These are phyloP conservation scores for Anethum foeniculum DNA, from an alignment of 140 eudicot genomes.

Conservation along the genomic window DNA sequence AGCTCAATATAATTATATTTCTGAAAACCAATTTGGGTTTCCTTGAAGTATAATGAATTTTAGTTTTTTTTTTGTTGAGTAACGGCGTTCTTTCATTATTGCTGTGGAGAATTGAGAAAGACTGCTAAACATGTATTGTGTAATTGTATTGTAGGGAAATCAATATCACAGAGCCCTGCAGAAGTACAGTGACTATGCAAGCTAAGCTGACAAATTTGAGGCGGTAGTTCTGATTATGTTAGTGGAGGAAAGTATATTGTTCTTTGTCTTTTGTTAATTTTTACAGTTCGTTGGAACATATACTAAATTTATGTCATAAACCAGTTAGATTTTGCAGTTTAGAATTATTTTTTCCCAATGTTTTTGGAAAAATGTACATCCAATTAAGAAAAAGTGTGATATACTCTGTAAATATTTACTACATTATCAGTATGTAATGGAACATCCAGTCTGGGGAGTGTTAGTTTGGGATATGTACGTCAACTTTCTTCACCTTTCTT, in stretches of 20 bases:
- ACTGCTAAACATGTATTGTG: neutral
- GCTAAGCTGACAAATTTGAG: conserved; percentile 31
- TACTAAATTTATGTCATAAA: neutral
- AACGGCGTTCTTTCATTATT: neutral
- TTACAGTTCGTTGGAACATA: neutral
- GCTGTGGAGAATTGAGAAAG: neutral
- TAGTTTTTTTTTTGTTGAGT: neutral
- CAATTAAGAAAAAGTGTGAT: neutral
- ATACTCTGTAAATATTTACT: neutral
- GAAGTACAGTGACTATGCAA: conserved; percentile 77
- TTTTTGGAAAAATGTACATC: neutral
- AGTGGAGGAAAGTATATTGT: neutral
- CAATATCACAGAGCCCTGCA: conserved; percentile 90
- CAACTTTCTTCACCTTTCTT: neutral
- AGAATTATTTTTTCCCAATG: neutral
- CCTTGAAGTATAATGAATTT: neutral
- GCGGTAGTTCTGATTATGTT: neutral
- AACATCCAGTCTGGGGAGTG: neutral
- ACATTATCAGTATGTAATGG: neutral
- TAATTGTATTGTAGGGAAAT: conserved; percentile 51
- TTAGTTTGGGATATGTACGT: neutral
- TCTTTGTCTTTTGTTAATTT: neutral
- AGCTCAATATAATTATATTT: neutral
- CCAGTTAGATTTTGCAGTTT: neutral
- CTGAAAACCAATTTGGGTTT: neutral